Evolutionary conservation across 2,329 filamentous ascomycete species (phyloP).

Genomic region (Xylariaceae sp.): DNA sequence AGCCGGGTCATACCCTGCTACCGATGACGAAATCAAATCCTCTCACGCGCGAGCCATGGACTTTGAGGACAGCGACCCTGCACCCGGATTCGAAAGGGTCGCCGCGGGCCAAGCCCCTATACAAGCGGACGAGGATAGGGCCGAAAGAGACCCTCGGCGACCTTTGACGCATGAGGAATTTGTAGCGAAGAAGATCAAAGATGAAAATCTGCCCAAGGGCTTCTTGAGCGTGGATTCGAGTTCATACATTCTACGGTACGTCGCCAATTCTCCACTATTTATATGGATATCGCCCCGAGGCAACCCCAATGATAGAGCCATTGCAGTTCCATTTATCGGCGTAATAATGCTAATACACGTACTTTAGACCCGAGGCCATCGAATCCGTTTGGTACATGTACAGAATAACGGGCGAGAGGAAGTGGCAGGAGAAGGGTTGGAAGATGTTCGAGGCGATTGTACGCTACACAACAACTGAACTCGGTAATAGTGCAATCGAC

Average conservation of each 20-base stretch:
- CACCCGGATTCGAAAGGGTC: constrained; percentile 10
- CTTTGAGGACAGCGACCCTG: constrained; percentile 17
- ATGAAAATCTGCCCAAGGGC: constrained; percentile 44
- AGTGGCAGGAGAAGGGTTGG: constrained; percentile 79
- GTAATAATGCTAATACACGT: constrained; percentile 17
- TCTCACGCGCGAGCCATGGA: background rate
- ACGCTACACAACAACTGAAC: constrained; percentile 57
- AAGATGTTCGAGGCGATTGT: constrained; percentile 72
- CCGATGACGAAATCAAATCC: constrained; percentile 1
- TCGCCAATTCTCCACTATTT: background rate
- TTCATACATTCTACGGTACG: constrained; percentile 59
- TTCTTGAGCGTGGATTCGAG: constrained; percentile 41
- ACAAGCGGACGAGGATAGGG: constrained; percentile 18
- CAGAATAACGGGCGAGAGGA: constrained; percentile 73
- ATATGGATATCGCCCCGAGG: background rate
- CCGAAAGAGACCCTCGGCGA: constrained; percentile 31
- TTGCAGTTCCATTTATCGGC: background rate
- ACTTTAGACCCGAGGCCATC: constrained; percentile 69
- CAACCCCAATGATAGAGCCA: background rate
- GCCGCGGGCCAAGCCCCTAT: constrained; percentile 26
- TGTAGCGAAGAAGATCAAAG: constrained; percentile 41
- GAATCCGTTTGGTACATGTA: constrained; percentile 88
- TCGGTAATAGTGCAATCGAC: constrained; percentile 64
- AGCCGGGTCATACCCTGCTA: background rate
- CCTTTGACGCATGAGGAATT: constrained; percentile 51